Evolutionary conservation across 202 grass and related monocot species (phyloP).

Genomic region (Schoenoplectus tabernaemontani): DNA sequence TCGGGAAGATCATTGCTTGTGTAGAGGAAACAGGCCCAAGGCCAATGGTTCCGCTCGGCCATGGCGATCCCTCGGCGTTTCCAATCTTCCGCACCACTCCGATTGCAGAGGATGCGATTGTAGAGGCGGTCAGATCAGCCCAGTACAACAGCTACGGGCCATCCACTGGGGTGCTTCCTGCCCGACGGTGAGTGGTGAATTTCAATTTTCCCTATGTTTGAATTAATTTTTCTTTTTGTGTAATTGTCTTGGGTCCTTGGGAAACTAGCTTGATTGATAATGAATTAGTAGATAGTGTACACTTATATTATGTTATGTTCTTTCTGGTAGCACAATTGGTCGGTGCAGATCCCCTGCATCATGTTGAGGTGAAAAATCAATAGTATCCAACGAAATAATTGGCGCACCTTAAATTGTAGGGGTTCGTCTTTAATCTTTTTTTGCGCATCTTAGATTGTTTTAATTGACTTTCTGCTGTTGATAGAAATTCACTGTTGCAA

Average conservation of each 20-base stretch:
- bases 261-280: neutral
- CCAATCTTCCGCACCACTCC: slow-evolving; percentile 39
- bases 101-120: slow-evolving; percentile 37
- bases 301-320: neutral
- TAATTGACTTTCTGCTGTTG: neutral
- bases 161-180: neutral
- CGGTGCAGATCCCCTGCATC: neutral
- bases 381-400: neutral
- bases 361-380: neutral
- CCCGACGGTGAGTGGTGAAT: slow-evolving; percentile 25
- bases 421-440: neutral
- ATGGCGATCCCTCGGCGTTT: slow-evolving; percentile 41
- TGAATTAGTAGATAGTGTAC: neutral
- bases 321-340: neutral
- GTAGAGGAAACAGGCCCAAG: slow-evolving; percentile 32
- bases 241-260: neutral
- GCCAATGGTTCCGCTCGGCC: slow-evolving; percentile 41
- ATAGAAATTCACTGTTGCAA: neutral
- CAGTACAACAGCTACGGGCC: slow-evolving; percentile 34
- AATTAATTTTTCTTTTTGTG: neutral
- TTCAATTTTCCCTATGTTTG: too few species aligned
- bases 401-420: neutral
- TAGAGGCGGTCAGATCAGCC: slow-evolving; percentile 32
- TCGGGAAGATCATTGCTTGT: slow-evolving; percentile 21
- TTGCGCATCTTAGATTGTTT: neutral